Conservation (phyloP, 495 filamentous ascomycete species). For the Aspergillus bertholletiae region DNA sequence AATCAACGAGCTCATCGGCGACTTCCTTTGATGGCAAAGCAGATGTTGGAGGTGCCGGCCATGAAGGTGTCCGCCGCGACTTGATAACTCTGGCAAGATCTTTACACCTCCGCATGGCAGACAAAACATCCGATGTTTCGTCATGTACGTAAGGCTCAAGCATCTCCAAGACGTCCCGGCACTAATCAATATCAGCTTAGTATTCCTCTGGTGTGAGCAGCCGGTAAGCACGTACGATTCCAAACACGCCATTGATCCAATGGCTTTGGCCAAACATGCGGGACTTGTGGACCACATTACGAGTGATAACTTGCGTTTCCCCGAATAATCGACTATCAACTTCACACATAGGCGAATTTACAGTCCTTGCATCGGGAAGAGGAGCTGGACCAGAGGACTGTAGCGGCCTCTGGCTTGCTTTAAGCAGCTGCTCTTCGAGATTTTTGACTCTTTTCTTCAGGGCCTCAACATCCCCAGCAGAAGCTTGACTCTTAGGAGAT, state of each 20-base stretch:
- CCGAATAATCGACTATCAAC: slow-evolving; percentile 18
- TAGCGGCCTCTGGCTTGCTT: slow-evolving; percentile 1
- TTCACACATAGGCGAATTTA: slow-evolving; percentile 19
- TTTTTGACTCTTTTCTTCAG: slow-evolving; percentile 35
- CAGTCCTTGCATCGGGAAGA: slow-evolving; percentile 25
- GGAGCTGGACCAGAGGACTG: slow-evolving; percentile 12
- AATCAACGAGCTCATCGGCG: slow-evolving; percentile 34
- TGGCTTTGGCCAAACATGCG: slow-evolving; percentile 55
- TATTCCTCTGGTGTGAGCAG: neutral
- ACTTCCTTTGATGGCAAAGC: slow-evolving; percentile 43
- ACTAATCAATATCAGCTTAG: slow-evolving; percentile 24
- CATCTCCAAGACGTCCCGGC: slow-evolving; percentile 34
- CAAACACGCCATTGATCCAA: slow-evolving; percentile 42
- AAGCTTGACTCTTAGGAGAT: slow-evolving; percentile 26
- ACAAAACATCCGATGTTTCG: slow-evolving; percentile 29
- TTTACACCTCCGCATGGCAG: slow-evolving; percentile 43
- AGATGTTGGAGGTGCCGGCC: slow-evolving; percentile 31
- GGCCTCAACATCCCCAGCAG: slow-evolving; percentile 31
- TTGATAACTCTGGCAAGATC: slow-evolving; percentile 44
- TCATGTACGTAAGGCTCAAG: slow-evolving; percentile 36
- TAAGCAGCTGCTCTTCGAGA: slow-evolving; percentile 45
- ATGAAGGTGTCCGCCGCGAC: slow-evolving; percentile 32
- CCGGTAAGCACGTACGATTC: slow-evolving; percentile 29
- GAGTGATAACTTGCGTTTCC: slow-evolving; percentile 23
- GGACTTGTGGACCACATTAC: slow-evolving; percentile 49